Conservation (phyloP, 345 rosid genomes). For the Aquilaria sinensis region DNA sequence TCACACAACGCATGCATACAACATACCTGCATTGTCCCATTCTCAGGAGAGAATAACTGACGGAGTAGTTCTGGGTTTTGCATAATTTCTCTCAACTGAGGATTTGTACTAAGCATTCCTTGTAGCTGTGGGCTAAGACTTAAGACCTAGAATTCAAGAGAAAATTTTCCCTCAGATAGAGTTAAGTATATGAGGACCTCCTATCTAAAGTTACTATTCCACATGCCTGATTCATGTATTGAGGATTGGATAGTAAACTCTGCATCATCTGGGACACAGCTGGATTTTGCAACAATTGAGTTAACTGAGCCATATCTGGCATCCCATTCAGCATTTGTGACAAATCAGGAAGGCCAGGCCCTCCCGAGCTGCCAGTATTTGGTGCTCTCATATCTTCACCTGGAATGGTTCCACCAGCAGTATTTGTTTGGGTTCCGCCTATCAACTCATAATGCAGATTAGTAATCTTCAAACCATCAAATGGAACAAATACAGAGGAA, state of each 20-base stretch:
- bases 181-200: conserved; percentile 6
- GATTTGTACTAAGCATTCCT: conserved; percentile 52
- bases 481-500: too few relatives aligned
- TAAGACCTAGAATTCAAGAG: conserved; percentile 33
- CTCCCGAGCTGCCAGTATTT: conserved; percentile 55
- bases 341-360: conserved; percentile 58
- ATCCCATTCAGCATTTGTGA: conserved; percentile 40
- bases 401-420: conserved; percentile 44
- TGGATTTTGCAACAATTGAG: conserved; percentile 85
- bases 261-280: conserved; percentile 85
- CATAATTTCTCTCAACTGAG: conserved; percentile 84
- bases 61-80: conserved; percentile 82
- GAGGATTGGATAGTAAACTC: conserved; percentile 66
- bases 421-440: conserved; percentile 47
- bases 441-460: conserved; percentile 3
- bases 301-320: conserved; percentile 57
- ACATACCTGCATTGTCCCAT: conserved; percentile 52
- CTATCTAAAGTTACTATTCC: conserved; percentile 5
- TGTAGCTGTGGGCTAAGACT: conserved; percentile 53
- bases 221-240: conserved; percentile 80
- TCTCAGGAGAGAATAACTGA: conserved; percentile 69
- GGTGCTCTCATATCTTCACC: conserved; percentile 49
- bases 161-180: neutral
- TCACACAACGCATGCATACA: neutral
- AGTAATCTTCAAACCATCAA: too few relatives aligned